Evolutionary conservation across 164 flowering plant species (phyloP).

Genomic region (Nymphaea thermarum): DNA sequence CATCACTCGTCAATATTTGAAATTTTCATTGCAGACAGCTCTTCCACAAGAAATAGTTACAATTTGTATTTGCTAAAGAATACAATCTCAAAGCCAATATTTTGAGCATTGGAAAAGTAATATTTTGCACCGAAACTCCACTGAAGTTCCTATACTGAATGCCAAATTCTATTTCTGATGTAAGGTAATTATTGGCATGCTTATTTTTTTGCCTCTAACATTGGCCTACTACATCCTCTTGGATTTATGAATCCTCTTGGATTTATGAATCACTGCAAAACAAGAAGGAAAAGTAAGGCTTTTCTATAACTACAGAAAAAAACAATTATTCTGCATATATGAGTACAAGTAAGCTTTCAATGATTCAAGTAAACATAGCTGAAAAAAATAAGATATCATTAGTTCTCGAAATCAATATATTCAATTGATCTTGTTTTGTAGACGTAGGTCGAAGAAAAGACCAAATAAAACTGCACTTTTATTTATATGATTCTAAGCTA

Average conservation of each 20-base stretch:
- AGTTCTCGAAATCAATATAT: too few species aligned
- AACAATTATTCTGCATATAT: too few species aligned
- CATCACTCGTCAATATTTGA: too few species aligned
- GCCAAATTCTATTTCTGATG: conserved; percentile 11
- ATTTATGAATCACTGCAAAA: conserved; percentile 14
- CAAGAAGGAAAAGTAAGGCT: background rate
- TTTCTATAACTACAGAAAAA: background rate
- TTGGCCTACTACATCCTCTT: conserved; percentile 52
- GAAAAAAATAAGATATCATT: too few species aligned
- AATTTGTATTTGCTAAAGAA: conserved; percentile 76
- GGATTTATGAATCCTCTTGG: conserved; percentile 36
- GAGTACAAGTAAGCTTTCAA: too few species aligned
- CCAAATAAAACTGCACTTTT: too few species aligned
- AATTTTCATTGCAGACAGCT: conserved; percentile 42
- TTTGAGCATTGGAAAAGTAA: conserved; percentile 55
- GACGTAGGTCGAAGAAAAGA: too few species aligned
- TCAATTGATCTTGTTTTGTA: too few species aligned
- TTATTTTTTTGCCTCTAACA: conserved; percentile 42
- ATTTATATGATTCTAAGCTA: too few species aligned
- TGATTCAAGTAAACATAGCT: too few species aligned
- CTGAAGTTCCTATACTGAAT: background rate
- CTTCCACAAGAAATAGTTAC: conserved; percentile 77
- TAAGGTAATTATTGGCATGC: conserved; percentile 65
- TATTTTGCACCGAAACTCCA: background rate
- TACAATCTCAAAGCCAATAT: conserved; percentile 59